These are phyloP conservation scores for Carex arenaria DNA, from an alignment of 202 grass and related monocot species.

Conservation along the genomic window DNA sequence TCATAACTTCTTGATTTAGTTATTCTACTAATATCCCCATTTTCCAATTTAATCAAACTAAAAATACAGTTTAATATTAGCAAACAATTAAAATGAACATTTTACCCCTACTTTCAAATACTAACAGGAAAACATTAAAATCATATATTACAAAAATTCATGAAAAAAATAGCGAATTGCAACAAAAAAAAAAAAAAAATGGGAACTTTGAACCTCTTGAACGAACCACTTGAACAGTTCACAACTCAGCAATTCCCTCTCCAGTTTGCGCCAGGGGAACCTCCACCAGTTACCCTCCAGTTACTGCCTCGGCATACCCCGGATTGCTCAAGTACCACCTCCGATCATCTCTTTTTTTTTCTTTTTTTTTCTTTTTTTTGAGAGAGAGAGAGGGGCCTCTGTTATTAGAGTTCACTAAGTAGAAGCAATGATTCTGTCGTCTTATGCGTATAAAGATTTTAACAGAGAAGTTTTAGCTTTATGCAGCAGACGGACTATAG, in stretches of 20 bases:
- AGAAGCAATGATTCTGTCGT: no score
- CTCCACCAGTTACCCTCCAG: constrained; percentile 46
- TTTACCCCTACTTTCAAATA: neutral
- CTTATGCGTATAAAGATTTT: no score
- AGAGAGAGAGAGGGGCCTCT: neutral
- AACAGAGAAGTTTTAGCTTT: no score
- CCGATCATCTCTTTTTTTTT: neutral
- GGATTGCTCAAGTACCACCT: constrained; percentile 34
- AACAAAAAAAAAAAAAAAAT: no score
- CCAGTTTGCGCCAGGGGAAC: constrained; percentile 90
- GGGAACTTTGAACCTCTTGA: constrained; percentile 38
- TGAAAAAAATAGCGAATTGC: neutral
- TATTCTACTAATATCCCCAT: no score
- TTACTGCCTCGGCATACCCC: constrained; percentile 21
- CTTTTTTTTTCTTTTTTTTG: no score
- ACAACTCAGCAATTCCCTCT: constrained; percentile 96
- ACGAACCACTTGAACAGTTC: constrained; percentile 91
- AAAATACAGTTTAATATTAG: no score
- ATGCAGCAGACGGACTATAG: no score
- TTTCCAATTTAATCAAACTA: no score
- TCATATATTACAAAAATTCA: neutral
- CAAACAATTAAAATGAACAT: no score
- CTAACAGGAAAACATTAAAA: neutral
- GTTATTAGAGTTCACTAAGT: no score
- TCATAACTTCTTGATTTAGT: no score